Evolutionary conservation across 2,329 filamentous ascomycete species (phyloP).

Genomic region (Stemphylium lycopersici): DNA sequence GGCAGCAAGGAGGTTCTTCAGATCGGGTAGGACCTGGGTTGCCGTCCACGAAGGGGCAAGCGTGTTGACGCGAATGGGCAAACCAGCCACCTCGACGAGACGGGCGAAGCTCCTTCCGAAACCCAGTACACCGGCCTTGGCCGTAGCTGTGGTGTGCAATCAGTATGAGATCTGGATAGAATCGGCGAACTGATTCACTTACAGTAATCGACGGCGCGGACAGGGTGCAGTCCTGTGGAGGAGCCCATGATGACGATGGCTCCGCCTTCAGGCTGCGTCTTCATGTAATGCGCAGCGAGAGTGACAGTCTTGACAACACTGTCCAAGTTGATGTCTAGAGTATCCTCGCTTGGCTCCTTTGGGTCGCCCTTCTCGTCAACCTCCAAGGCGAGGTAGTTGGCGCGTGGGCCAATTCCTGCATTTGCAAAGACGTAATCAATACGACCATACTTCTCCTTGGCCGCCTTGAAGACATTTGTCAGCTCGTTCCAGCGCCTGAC

Average conservation of each 20-base stretch:
- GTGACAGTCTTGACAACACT: conserved; percentile 58
- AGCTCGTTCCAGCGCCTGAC: conserved; percentile 60
- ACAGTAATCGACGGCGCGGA: conserved; percentile 61
- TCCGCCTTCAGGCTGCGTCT: conserved; percentile 55
- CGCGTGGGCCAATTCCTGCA: conserved; percentile 59
- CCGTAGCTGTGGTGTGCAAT: conserved; percentile 46
- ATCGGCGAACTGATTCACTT: conserved; percentile 20
- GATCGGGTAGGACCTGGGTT: conserved; percentile 56
- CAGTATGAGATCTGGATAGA: not conserved
- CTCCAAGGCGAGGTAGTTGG: conserved; percentile 56
- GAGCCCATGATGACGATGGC: conserved; percentile 63
- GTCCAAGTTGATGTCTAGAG: conserved; percentile 59
- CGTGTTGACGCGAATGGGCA: conserved; percentile 63
- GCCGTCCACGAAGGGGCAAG: conserved; percentile 63
- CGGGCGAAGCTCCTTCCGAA: conserved; percentile 57
- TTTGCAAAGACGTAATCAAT: conserved; percentile 61
- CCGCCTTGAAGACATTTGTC: conserved; percentile 58
- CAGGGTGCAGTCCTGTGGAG: conserved; percentile 57
- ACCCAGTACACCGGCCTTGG: conserved; percentile 63
- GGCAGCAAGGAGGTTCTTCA: conserved; percentile 50
- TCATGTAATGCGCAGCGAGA: conserved; percentile 59
- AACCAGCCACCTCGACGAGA: conserved; percentile 42
- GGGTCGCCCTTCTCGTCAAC: conserved; percentile 59
- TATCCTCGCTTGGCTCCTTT: conserved; percentile 51
- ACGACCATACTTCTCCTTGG: conserved; percentile 51